Evolutionary conservation across 495 filamentous ascomycete genomes (phyloP), one percentile per base, ranked within the genome.

Genomic region (Chaetomium cochliodes): DNA sequence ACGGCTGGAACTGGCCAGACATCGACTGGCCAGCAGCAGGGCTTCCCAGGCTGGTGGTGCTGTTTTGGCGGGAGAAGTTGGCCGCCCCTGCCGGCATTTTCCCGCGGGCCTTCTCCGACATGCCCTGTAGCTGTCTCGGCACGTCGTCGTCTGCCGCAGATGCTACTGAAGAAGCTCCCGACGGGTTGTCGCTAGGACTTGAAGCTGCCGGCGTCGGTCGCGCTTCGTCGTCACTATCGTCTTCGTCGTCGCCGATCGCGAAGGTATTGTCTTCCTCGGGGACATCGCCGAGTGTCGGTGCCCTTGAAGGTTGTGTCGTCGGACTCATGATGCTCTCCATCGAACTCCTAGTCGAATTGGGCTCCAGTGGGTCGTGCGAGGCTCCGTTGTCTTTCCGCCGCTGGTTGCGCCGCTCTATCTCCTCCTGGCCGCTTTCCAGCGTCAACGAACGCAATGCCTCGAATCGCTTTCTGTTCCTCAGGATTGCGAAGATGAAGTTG

Each of bases 41-140:
- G 74, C 87, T 89, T 58, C 79, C 84, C 42, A 97, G 82, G 68
- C 91, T 96, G 12, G 92, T 90, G 54, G 88, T 92, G 75, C 92
- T 96, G 70, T 93, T 94, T 72, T 97, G 94, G 9, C 96, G 82
- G 3, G 93, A 97, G 73, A 98, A 97, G 18, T 84, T 85, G 12
- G 84, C 82, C 46, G 90, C 83, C 3, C 91, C 89, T 12, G 90
- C 92, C n/a, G 96, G 96, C 86, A 94, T 91, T 74, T 99, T 99
- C 9, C 94, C 94, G 55, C 94, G 81, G 28, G 94, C 96, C 72
- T 98, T 99, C 75, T 99, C 94, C 12, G 93, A 96, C 92, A 98
- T 99, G 54, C 92, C 93, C 54, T 92, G 86, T n/a, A 96, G 73
- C 69, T 97, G 93, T 41, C 88, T 79, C n/a, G 93, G 91, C 13